Evolutionary conservation across 2,329 filamentous ascomycete species (phyloP).

Genomic region (Colletotrichum echinochloae): DNA sequence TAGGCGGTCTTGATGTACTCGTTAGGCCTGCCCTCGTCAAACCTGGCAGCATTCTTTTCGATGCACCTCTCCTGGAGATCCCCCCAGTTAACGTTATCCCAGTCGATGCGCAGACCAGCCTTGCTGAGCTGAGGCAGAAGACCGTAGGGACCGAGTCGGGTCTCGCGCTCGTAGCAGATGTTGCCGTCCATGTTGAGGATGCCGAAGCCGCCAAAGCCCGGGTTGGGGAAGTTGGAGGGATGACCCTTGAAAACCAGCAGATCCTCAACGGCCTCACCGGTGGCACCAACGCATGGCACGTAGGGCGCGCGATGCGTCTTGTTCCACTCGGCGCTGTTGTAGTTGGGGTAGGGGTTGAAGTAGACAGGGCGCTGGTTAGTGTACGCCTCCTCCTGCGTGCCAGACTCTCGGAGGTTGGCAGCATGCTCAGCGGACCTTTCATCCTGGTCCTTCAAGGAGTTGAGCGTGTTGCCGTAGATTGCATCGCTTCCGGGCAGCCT

Average conservation of each 20-base stretch:
- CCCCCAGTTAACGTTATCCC: constrained; percentile 78
- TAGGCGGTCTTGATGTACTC: constrained; percentile 56
- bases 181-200: constrained; percentile 71
- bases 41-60: constrained; percentile 75
- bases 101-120: constrained; percentile 61
- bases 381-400: constrained; percentile 46
- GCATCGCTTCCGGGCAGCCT: constrained; percentile 61
- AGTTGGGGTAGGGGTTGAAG: constrained; percentile 79
- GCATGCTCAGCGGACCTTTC: constrained; percentile 49
- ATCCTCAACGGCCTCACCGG: constrained; percentile 70
- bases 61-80: constrained; percentile 75
- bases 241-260: constrained; percentile 73
- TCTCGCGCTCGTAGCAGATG: constrained; percentile 76
- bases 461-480: constrained; percentile 69
- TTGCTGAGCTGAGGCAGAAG: constrained; percentile 62
- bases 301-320: constrained; percentile 67
- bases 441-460: constrained; percentile 57
- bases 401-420: constrained; percentile 36
- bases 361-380: constrained; percentile 61
- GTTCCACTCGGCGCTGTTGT: constrained; percentile 73
- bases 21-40: constrained; percentile 58
- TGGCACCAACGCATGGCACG: constrained; percentile 73
- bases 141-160: constrained; percentile 76
- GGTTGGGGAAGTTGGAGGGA: constrained; percentile 68
- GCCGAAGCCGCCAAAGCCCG: constrained; percentile 73